These are phyloP conservation scores for Naematelia aurantialba DNA, from an alignment of 768 basidiomycete genomes.

Conservation along the genomic window DNA sequence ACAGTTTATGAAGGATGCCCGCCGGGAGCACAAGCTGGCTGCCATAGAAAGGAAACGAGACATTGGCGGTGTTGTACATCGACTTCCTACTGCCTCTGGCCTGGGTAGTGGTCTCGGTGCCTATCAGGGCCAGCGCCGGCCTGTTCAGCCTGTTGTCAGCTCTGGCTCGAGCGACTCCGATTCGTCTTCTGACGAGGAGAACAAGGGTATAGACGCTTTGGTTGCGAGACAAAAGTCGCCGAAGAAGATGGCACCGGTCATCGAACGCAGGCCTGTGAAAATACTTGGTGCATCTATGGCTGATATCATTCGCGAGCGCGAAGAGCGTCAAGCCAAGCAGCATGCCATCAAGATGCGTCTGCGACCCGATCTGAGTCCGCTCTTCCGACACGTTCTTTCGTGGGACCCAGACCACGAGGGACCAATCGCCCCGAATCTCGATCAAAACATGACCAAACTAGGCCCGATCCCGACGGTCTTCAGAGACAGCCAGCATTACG, in stretches of 20 bases:
- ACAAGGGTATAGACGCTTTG: constrained; percentile 56
- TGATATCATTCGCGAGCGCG: constrained; percentile 49
- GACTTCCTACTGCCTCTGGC: constrained; percentile 27
- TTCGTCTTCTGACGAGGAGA: constrained; percentile 41
- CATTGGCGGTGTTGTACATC: constrained; percentile 32
- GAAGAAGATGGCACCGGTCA: constrained; percentile 43
- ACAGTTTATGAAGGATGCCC: constrained; percentile 33
- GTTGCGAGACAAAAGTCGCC: constrained; percentile 63
- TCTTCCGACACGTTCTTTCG: constrained; percentile 73
- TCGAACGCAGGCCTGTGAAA: constrained; percentile 32
- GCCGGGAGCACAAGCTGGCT: constrained; percentile 9
- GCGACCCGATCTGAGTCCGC: constrained; percentile 73
- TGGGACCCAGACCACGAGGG: constrained; percentile 73
- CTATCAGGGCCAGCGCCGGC: constrained; percentile 16
- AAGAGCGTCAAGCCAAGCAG: constrained; percentile 61
- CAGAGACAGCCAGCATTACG: constrained; percentile 63
- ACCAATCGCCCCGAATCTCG: constrained; percentile 59
- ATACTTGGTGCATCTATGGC: constrained; percentile 15
- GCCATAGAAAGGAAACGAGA: constrained; percentile 17
- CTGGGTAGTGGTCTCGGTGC: constrained; percentile 39
- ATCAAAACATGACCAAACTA: constrained; percentile 52
- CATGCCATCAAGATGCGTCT: constrained; percentile 65
- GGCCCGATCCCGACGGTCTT: constrained; percentile 65
- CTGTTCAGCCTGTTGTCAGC: constrained; percentile 17
- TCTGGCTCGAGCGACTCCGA: constrained; percentile 43